Percentiles rank a stretch among this genome's conserved stretches.
Conservation (phyloP, 257 asterid genomes). For the Dorcoceras hygrometricum region DNA sequence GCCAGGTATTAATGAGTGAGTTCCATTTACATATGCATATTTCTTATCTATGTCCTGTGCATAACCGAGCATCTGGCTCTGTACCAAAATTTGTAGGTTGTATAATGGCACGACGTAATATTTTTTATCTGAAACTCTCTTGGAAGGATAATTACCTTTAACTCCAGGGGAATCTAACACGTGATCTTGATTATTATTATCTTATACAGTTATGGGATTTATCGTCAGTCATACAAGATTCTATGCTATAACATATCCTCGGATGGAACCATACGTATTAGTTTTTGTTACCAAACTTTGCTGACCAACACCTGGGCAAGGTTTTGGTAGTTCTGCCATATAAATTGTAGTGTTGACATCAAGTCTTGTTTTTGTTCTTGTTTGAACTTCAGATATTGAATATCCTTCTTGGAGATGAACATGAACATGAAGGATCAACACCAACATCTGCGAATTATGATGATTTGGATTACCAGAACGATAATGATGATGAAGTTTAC, state of each 20-base stretch:
- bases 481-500: slow-evolving; percentile 75
- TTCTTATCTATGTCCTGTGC: not conserved
- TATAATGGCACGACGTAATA: not conserved
- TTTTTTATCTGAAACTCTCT: too few relatives aligned
- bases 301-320: not conserved
- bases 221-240: too few relatives aligned
- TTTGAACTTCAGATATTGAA: slow-evolving; percentile 42
- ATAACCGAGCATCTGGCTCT: not conserved
- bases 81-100: not conserved
- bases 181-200: not conserved
- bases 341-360: not conserved
- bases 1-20: slow-evolving; percentile 40
- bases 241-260: too few relatives aligned
- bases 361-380: not conserved
- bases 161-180: not conserved
- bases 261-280: not conserved
- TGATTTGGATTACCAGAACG: slow-evolving; percentile 39
- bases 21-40: not conserved
- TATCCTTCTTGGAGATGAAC: slow-evolving; percentile 54
- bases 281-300: not conserved
- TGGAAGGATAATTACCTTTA: not conserved
- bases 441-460: not conserved
- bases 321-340: not conserved
- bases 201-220: not conserved
- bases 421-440: slow-evolving; percentile 22